These are phyloP conservation scores for Aspergillus jensenii DNA, from an alignment of 2,329 filamentous ascomycete species.

Conservation along the genomic window DNA sequence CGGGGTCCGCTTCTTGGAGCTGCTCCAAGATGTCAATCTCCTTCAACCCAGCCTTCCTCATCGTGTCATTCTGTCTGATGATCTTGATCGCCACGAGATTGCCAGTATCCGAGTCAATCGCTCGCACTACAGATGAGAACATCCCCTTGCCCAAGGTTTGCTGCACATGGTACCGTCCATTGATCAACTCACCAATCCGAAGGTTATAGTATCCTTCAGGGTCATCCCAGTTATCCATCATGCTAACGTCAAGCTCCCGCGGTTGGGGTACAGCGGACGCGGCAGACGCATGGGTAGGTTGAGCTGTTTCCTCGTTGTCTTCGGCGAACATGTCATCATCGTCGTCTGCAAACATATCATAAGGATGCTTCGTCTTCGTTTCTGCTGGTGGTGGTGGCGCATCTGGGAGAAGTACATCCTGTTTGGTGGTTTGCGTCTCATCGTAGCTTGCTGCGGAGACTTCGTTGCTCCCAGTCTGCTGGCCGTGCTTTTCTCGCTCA, in stretches of 20 bases:
- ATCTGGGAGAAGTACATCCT: conserved; percentile 52
- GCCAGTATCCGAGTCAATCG: conserved; percentile 72
- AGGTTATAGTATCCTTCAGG: conserved; percentile 96
- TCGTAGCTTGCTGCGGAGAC: conserved; percentile 57
- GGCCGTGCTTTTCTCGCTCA: conserved; percentile 70
- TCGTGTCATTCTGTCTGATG: conserved; percentile 91
- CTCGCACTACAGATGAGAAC: conserved; percentile 94
- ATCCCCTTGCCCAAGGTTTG: conserved; percentile 88
- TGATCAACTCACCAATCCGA: conserved; percentile 84
- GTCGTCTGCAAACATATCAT: conserved; percentile 64
- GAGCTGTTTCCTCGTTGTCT: conserved; percentile 56
- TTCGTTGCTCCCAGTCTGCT: conserved; percentile 60
- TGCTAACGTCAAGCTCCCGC: conserved; percentile 66
- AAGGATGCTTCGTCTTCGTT: conserved; percentile 52
- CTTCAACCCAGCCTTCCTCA: conserved; percentile 86
- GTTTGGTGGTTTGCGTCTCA: conserved; percentile 55
- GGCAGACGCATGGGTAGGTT: conserved; percentile 48
- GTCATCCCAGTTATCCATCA: conserved; percentile 91
- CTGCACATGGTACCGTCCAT: conserved; percentile 85
- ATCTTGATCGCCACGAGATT: conserved; percentile 94
- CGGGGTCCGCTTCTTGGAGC: conserved; percentile 78
- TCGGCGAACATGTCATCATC: conserved; percentile 91
- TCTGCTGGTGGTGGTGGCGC: conserved; percentile 35
- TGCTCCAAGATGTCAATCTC: conserved; percentile 92
- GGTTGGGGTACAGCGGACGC: conserved; percentile 52